A percentile compares a stretch with the other conserved stretches of the same genome.
Conservation (phyloP, 2,329 filamentous ascomycete genomes). For the Epicoccum nigrum region DNA sequence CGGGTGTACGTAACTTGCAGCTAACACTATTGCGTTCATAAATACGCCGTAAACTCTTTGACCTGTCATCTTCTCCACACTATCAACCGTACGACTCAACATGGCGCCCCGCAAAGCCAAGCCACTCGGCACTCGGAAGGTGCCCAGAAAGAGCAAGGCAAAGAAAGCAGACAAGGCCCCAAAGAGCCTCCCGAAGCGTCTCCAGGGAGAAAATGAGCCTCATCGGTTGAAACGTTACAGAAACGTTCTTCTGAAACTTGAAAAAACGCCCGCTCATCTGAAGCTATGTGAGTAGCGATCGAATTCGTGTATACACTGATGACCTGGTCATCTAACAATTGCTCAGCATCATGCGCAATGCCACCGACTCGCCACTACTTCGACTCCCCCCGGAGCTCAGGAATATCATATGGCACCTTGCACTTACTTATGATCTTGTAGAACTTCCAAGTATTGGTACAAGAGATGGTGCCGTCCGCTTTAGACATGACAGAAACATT, state of each 20-base stretch:
- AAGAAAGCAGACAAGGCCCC: neutral
- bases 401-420: neutral
- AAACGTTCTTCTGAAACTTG: slow-evolving; percentile 1
- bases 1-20: too few relatives aligned
- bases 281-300: neutral
- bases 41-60: too few relatives aligned
- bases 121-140: neutral
- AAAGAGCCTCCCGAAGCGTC: neutral
- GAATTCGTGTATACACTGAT: too few relatives aligned
- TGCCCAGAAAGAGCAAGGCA: neutral
- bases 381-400: slow-evolving; percentile 3
- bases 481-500: neutral
- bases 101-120: neutral
- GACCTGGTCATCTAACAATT: neutral
- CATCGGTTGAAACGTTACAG: neutral
- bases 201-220: neutral
- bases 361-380: neutral
- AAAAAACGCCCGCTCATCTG: neutral
- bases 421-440: neutral
- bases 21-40: too few relatives aligned
- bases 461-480: neutral
- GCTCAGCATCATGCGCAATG: neutral
- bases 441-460: neutral
- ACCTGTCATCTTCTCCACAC: too few relatives aligned
- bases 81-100: neutral